Conservation (phyloP, 1,139 yeast species). For the Suhomyces bolitotheri region DNA sequence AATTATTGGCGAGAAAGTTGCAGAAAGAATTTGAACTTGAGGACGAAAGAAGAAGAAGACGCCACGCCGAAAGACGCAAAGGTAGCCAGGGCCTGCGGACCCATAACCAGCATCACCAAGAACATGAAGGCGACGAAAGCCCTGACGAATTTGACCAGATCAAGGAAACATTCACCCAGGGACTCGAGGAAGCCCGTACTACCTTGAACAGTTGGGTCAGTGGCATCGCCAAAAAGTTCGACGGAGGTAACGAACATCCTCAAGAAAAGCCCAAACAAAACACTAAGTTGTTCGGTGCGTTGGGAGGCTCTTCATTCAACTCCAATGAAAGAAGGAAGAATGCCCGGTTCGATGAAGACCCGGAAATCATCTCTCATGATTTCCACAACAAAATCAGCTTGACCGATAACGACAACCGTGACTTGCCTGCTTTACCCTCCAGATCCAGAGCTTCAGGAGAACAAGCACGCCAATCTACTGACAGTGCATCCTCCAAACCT, state of each 20-base stretch:
- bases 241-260: conserved; percentile 15
- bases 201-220: conserved; percentile 83
- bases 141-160: conserved; percentile 70
- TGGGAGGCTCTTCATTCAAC: conserved; percentile 47
- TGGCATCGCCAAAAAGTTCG: conserved; percentile 62
- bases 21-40: conserved; percentile 67
- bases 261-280: conserved; percentile 18
- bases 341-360: conserved; percentile 54
- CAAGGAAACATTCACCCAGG: conserved; percentile 69
- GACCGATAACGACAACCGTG: conserved; percentile 43
- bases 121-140: conserved; percentile 26
- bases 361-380: conserved; percentile 52
- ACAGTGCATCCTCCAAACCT: conserved; percentile 4
- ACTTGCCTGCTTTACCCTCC: conserved; percentile 46
- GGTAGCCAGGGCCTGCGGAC: conserved; percentile 1
- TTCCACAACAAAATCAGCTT: conserved; percentile 56
- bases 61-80: conserved; percentile 26
- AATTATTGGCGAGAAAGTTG: conserved; percentile 74
- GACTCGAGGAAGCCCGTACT: conserved; percentile 79
- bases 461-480: conserved; percentile 1
- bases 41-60: conserved; percentile 30
- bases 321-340: conserved; percentile 28
- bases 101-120: conserved; percentile 21
- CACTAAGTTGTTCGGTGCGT: conserved; percentile 48
- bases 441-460: conserved; percentile 8